Percentiles rank a stretch among this genome's conserved stretches.
These are phyloP conservation scores for Helicostylum pulchrum DNA, from an alignment of 192 early-diverging fungal species.

Conservation along the genomic window DNA sequence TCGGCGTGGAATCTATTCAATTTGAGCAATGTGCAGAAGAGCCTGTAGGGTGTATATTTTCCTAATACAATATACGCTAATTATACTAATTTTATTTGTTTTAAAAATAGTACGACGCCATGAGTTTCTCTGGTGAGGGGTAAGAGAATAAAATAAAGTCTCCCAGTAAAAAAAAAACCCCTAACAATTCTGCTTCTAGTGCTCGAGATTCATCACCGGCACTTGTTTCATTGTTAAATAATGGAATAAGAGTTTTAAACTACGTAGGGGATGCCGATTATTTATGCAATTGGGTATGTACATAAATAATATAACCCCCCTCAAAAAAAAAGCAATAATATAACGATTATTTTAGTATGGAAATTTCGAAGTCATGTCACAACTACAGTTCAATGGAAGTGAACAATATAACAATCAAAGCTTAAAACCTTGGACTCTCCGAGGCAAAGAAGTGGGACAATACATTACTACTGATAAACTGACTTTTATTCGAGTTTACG, in stretches of 20 bases:
- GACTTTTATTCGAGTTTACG: conserved; percentile 41
- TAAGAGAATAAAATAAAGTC: background rate
- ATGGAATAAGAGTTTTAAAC: conserved; percentile 56
- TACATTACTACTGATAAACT: conserved; percentile 26
- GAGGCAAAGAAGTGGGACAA: conserved; percentile 26
- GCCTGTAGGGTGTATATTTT: conserved; percentile 35
- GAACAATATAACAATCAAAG: background rate
- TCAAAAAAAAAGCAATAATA: conserved; percentile 14
- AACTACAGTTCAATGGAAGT: conserved; percentile 1
- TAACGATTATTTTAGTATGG: conserved; percentile 11
- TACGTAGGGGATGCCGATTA: conserved; percentile 83
- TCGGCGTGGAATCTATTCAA: conserved; percentile 47
- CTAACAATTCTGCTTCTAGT: conserved; percentile 9
- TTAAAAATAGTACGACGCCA: background rate
- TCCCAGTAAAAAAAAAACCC: background rate
- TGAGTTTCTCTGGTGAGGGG: background rate
- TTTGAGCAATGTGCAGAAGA: conserved; percentile 52
- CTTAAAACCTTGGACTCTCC: conserved; percentile 6
- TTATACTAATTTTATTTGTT: too few species aligned
- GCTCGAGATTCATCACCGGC: conserved; percentile 21
- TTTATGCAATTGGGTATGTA: conserved; percentile 70
- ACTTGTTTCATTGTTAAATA: conserved; percentile 52
- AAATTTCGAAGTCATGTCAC: conserved; percentile 3
- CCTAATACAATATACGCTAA: background rate
- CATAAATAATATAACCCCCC: conserved; percentile 14